These are phyloP conservation scores for Mrakia frigida DNA, from an alignment of 768 basidiomycete species.

Conservation along the genomic window DNA sequence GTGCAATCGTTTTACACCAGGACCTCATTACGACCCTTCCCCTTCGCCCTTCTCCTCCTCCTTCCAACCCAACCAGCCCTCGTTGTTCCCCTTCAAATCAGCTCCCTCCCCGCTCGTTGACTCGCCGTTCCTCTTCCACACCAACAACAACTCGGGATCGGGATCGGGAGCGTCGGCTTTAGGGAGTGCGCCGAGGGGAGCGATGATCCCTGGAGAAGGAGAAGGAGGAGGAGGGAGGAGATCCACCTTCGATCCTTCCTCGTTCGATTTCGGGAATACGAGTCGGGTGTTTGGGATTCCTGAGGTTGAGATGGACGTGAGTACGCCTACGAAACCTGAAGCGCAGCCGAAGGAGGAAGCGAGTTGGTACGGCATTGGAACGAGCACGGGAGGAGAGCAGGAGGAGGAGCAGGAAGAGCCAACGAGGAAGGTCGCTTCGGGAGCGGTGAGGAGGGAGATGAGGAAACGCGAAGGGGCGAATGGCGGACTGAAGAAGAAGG, in stretches of 20 bases:
- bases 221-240: not conserved
- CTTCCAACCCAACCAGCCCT: not conserved
- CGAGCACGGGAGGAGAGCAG: not conserved
- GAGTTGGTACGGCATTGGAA: not conserved
- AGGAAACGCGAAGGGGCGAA: constrained; percentile 8
- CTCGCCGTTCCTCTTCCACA: constrained; percentile 31
- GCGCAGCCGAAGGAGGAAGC: not conserved
- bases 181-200: not conserved
- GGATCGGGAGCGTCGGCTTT: not conserved
- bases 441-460: constrained; percentile 25
- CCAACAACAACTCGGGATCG: too few species aligned
- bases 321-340: not conserved
- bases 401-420: not conserved
- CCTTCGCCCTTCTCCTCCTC: not conserved
- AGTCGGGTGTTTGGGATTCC: constrained; percentile 23
- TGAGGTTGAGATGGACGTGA: constrained; percentile 22
- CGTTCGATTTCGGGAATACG: not conserved
- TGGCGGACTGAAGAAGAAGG: not conserved
- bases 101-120: not conserved
- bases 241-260: not conserved
- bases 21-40: constrained; percentile 26
- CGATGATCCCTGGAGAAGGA: constrained; percentile 17
- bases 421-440: constrained; percentile 17
- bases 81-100: constrained; percentile 6
- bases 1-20: not conserved